These are phyloP conservation scores for Lactifluus volemus DNA, from an alignment of 768 basidiomycete species.

Conservation along the genomic window DNA sequence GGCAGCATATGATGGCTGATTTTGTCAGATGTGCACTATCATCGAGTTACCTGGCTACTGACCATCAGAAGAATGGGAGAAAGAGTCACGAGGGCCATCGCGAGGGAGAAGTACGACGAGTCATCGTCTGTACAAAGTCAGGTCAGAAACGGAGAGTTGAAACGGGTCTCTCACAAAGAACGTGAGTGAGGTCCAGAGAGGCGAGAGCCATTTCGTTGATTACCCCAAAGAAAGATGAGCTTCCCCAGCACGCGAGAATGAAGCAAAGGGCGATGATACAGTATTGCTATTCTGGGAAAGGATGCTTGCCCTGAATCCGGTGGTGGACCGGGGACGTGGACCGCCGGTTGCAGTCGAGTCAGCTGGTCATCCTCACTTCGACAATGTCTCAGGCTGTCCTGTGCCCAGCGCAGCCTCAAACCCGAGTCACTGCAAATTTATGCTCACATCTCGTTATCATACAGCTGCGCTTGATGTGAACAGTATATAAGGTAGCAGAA, in stretches of 20 bases:
- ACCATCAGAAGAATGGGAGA: slow-evolving; percentile 29
- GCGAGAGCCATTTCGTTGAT: slow-evolving; percentile 6
- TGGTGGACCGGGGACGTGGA: background rate
- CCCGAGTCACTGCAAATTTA: background rate
- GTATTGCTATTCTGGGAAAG: background rate
- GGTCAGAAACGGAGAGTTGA: background rate
- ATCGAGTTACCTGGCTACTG: background rate
- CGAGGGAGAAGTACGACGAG: slow-evolving; percentile 23
- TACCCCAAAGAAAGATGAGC: background rate
- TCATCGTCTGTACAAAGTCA: slow-evolving; percentile 24
- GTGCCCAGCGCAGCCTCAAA: background rate
- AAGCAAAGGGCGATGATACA: background rate
- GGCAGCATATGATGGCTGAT: slow-evolving; percentile 69
- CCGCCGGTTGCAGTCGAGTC: background rate
- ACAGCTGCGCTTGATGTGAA: background rate
- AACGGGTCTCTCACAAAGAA: slow-evolving; percentile 21
- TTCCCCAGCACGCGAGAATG: background rate
- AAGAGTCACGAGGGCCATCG: slow-evolving; percentile 27
- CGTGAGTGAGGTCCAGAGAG: slow-evolving; percentile 24
- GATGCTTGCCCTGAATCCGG: background rate
- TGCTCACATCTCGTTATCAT: background rate
- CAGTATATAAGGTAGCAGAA: background rate
- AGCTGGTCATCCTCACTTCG: background rate
- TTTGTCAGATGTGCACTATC: background rate
- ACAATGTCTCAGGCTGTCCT: background rate